These are phyloP conservation scores for Bothriochloa decipiens DNA, from an alignment of 176 grass and related monocot species.

Conservation along the genomic window DNA sequence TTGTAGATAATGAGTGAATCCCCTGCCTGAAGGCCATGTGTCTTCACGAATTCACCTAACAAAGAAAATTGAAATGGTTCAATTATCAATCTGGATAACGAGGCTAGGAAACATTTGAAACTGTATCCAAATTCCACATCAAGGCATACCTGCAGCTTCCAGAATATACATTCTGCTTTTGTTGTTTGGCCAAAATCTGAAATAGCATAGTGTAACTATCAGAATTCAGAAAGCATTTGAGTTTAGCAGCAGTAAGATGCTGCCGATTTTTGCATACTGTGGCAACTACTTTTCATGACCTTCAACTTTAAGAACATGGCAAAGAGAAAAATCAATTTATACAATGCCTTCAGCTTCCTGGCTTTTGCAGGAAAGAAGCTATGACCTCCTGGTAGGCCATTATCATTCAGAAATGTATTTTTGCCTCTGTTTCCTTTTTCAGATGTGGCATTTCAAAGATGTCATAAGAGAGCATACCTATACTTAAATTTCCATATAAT, in stretches of 20 bases:
- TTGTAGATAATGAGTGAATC: constrained; percentile 70
- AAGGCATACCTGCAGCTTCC: constrained; percentile 70
- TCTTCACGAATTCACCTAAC: constrained; percentile 82
- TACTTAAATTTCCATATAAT: constrained; percentile 92
- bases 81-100: constrained; percentile 6
- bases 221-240: constrained; percentile 24
- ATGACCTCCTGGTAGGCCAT: background rate
- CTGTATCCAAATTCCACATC: background rate
- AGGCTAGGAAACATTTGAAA: background rate
- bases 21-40: constrained; percentile 75
- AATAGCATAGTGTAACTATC: constrained; percentile 10
- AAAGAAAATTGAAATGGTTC: constrained; percentile 11
- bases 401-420: background rate
- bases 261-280: constrained; percentile 3
- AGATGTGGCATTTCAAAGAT: constrained; percentile 14
- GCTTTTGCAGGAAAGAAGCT: constrained; percentile 28
- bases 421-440: background rate
- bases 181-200: constrained; percentile 96
- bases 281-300: constrained; percentile 4
- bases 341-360: constrained; percentile 11
- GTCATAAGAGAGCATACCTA: constrained; percentile 50
- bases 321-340: background rate
- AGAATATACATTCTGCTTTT: constrained; percentile 96
- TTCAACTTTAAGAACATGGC: background rate
- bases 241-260: background rate